Evolutionary conservation across 768 basidiomycete genomes (phyloP).

Genomic region (Termitomyces sp.): DNA sequence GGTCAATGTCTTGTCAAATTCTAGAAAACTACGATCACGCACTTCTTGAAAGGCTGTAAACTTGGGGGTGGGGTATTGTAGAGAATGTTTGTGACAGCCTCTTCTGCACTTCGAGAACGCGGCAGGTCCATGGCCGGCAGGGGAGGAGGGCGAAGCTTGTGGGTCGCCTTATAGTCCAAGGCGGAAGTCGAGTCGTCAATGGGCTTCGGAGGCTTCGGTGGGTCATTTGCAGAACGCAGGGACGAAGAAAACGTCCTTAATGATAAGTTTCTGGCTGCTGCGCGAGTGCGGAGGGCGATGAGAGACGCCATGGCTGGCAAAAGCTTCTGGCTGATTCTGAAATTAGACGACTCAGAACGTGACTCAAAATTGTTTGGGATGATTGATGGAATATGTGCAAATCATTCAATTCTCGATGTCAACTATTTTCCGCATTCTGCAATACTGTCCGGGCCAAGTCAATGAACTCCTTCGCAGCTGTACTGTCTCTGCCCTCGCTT

Average conservation of each 20-base stretch:
- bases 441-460: slow-evolving; percentile 66
- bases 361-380: background rate
- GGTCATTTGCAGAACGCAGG: slow-evolving; percentile 25
- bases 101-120: slow-evolving; percentile 79
- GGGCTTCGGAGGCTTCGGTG: slow-evolving; percentile 69
- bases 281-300: slow-evolving; percentile 27
- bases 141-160: slow-evolving; percentile 72
- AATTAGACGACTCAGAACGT: slow-evolving; percentile 3
- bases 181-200: slow-evolving; percentile 95
- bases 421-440: slow-evolving; percentile 27
- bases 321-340: background rate
- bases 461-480: slow-evolving; percentile 55
- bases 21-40: slow-evolving; percentile 17
- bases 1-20: background rate
- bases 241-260: slow-evolving; percentile 36
- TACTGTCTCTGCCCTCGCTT: slow-evolving; percentile 43
- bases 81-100: slow-evolving; percentile 95
- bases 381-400: background rate
- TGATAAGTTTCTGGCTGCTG: slow-evolving; percentile 19
- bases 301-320: slow-evolving; percentile 22
- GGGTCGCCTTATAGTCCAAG: slow-evolving; percentile 81
- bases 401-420: slow-evolving; percentile 2
- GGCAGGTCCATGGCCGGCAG: slow-evolving; percentile 85
- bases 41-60: slow-evolving; percentile 91
- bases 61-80: slow-evolving; percentile 95